phyloP scores from a whole-genome alignment of 139 green algal genomes.

The Spirogloea muscicola region DNA sequence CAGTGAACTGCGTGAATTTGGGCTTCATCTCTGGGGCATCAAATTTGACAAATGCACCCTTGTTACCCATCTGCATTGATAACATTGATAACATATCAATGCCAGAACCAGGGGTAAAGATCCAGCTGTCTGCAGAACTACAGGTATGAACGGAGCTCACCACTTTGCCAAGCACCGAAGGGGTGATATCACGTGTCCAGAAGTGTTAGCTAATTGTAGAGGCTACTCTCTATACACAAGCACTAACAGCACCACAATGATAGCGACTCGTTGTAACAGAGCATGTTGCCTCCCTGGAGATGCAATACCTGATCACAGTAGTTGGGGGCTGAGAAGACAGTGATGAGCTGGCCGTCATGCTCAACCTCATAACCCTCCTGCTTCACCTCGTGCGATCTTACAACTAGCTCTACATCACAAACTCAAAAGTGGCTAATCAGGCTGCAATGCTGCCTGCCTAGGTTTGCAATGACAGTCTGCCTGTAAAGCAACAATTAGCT shows the following conservation, averaged over 20 bases:
- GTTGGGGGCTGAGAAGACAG: slow-evolving; percentile 95
- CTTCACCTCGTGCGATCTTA: slow-evolving; percentile 71
- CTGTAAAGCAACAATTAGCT: no score
- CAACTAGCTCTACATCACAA: slow-evolving; percentile 48
- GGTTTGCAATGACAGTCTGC: no score
- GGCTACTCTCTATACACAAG: background rate
- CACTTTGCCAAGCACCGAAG: slow-evolving; percentile 8
- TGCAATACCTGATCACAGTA: slow-evolving; percentile 70
- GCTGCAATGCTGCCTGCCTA: no score
- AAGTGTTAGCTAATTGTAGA: background rate
- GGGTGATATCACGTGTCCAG: slow-evolving; percentile 1
- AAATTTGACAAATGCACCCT: slow-evolving; percentile 92
- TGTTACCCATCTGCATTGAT: slow-evolving; percentile 70
- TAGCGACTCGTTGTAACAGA: background rate
- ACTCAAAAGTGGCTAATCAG: no score
- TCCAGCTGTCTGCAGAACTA: background rate
- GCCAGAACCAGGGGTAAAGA: background rate
- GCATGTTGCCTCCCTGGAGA: background rate
- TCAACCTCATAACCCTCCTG: slow-evolving; percentile 91
- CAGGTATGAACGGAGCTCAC: slow-evolving; percentile 1
- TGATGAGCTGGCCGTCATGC: slow-evolving; percentile 83
- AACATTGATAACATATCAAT: slow-evolving; percentile 29
- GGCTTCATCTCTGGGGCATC: slow-evolving; percentile 84
- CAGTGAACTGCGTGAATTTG: slow-evolving; percentile 85
- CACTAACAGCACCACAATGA: slow-evolving; percentile 1